Evolutionary conservation across 805 yeast genomes (phyloP), one percentile per base, ranked within the genome.

Genomic region (Yarrowia divulgata): DNA sequence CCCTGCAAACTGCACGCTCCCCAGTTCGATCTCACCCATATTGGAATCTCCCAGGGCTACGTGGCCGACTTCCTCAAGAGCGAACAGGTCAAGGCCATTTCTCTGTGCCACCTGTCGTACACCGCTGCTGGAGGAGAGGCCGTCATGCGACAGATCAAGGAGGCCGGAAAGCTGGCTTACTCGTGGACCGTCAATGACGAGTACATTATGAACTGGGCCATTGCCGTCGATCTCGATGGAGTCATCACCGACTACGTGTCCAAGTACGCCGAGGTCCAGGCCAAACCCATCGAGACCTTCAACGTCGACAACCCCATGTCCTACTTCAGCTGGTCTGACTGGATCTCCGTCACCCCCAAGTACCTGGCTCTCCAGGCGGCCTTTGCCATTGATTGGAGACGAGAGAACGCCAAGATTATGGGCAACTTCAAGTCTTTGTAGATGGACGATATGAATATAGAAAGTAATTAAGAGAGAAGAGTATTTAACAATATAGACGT

Each of bases 31-130:
- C 77, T 79, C 14, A 70, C 77, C 37, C 79, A 77, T 68, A 79
- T 79, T 60, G 84, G 83, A 54, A 79, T 84, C 35, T 72, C 77
- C 52, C 71, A 78, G 54, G 71, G 81, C 18, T 73, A 77, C 48
- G 78, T 81, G 9, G 73, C 78, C 62, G 70, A 66, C 67, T 78
- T 81, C 69, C 72, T 81, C 72, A 72, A 75, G 19, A 85, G 85
- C 73, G 81, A 81, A 73, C 87, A 85, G 76, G 81, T 88, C 67
- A 80, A 82, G 37, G 90, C 88, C 40, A 84, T 88, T 50, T 88
- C 92, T 64, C 78, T 81, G 74, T 82, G 71, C 48, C 74, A 73
- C 37, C 69, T 73, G 39, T 74, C 81, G 83, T 74, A 83, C 85
- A 75, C 81, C 84, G 86, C 81, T 79, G 4, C 73, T 68, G 72